Evolutionary conservation across 2,329 filamentous ascomycete genomes (phyloP).

Genomic region (Coniochaeta ligniaria): DNA sequence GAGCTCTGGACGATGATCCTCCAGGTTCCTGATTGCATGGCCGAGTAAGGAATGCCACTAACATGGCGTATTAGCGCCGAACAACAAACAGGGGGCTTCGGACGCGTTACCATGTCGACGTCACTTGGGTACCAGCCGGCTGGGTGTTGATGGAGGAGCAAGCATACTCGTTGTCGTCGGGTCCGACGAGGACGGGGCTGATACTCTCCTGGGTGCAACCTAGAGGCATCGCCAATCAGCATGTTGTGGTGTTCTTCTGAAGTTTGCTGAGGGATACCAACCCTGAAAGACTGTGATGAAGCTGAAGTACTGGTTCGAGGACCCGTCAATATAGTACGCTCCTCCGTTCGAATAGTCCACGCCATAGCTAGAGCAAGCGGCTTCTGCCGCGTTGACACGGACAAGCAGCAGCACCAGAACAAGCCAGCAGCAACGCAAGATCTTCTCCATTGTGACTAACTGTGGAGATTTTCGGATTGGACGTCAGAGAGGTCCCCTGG

Average conservation of each 20-base stretch:
- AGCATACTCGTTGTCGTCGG: constrained; percentile 23
- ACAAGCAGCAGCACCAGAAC: constrained; percentile 14
- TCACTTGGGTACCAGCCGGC: constrained; percentile 24
- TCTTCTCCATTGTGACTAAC: constrained; percentile 11
- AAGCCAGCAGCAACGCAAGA: constrained; percentile 11
- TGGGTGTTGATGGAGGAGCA: constrained; percentile 26
- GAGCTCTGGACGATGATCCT: constrained; percentile 27
- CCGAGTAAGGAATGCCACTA: constrained; percentile 27
- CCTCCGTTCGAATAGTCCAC: constrained; percentile 30
- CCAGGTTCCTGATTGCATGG: constrained; percentile 27
- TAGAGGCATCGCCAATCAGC: constrained; percentile 6
- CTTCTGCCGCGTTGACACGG: constrained; percentile 9
- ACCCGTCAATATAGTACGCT: constrained; percentile 27
- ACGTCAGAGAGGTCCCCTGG: not conserved
- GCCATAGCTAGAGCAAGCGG: constrained; percentile 26
- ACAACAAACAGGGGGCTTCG: not conserved
- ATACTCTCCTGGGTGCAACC: constrained; percentile 26
- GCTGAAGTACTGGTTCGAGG: constrained; percentile 28
- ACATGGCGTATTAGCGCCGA: not conserved
- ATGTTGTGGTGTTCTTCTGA: not conserved
- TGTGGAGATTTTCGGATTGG: not conserved
- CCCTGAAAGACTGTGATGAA: constrained; percentile 30
- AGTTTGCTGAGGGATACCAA: constrained; percentile 6
- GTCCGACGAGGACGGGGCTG: constrained; percentile 25
- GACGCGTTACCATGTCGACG: constrained; percentile 26